Conservation (phyloP, 177 flowering plant species). For the Telopea speciosissima region DNA sequence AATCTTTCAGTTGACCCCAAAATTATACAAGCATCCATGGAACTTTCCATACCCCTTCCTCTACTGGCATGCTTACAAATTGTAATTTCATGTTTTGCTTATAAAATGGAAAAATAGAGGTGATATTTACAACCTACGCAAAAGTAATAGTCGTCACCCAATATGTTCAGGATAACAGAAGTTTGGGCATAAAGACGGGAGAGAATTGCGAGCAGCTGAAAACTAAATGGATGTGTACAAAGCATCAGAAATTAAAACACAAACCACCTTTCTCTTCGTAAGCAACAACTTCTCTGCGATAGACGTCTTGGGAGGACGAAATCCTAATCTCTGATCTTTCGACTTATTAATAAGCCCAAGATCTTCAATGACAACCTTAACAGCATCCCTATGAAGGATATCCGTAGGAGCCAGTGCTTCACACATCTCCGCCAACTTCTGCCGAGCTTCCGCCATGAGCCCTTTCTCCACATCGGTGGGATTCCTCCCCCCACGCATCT, state of each 20-base stretch:
- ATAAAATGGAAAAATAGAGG: neutral
- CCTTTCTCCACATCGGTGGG: conserved; percentile 51
- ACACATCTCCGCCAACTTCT: conserved; percentile 52
- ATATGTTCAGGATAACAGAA: neutral
- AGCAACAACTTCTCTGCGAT: conserved; percentile 57
- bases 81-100: neutral
- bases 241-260: neutral
- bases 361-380: conserved; percentile 66
- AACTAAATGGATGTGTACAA: neutral
- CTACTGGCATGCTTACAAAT: neutral
- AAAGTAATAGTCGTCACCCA: neutral
- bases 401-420: conserved; percentile 58
- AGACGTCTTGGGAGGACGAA: conserved; percentile 46
- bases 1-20: too few relatives aligned
- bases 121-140: neutral
- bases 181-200: neutral
- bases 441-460: conserved; percentile 71
- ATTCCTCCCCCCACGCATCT: conserved; percentile 64
- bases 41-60: neutral
- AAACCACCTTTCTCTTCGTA: conserved; percentile 54
- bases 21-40: neutral
- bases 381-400: conserved; percentile 50
- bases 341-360: conserved; percentile 56
- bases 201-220: neutral
- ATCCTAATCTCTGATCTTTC: conserved; percentile 57